Base-by-base conservation (phyloP, 495 filamentous ascomycete genomes). In the Penicillium manginii region DNA sequence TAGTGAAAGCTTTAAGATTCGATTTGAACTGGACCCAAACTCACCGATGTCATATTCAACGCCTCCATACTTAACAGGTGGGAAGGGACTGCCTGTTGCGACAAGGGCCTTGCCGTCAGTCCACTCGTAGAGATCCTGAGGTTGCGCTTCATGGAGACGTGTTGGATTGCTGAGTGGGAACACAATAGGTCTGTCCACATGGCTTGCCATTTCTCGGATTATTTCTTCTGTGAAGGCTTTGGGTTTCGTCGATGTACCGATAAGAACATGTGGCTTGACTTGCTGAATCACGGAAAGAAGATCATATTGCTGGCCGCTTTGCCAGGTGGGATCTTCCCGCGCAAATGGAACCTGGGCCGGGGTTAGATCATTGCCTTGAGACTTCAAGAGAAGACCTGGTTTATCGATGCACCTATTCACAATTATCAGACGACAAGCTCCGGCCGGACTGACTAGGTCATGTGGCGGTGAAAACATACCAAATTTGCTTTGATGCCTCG, bases 101-200 rank as follows among this genome's bases (percentile, higher is more conserved):
- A 94, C 85, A n/a, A 96, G 80, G 0, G 86, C 90, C 56, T 84
- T 84, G 0, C 91, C 91, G 35, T 89, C 74, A 0, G 90, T 93
- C 92, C 91, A 97, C 0, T 81, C 67, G 54, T 86, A 83, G 46
- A 97, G 74, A 66, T 96, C 92, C n/a, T 82, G 72, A 0, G 92
- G 92, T 11, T 84, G 75, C 1, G 92, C 92, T 72, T 96, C 92
- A 70, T 96, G 91, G 1, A 96, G 83, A 1, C 84, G 77, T 0
- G 92, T 97, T 3, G 92, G 92, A 68, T 97, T 97, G 12, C 88
- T 92, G 17, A 96, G 81, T 0, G 92, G 92, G 54, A 96, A 85
- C 52, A 97, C 84, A 50, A 94, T 88, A 26, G 92, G 92, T 5
- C 87, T 82, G 2, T 89, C 80, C 1, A 90, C 84, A 59, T 93